phyloP scores from a whole-genome alignment of 2,329 filamentous ascomycete species.

The Penicillium sp. region DNA sequence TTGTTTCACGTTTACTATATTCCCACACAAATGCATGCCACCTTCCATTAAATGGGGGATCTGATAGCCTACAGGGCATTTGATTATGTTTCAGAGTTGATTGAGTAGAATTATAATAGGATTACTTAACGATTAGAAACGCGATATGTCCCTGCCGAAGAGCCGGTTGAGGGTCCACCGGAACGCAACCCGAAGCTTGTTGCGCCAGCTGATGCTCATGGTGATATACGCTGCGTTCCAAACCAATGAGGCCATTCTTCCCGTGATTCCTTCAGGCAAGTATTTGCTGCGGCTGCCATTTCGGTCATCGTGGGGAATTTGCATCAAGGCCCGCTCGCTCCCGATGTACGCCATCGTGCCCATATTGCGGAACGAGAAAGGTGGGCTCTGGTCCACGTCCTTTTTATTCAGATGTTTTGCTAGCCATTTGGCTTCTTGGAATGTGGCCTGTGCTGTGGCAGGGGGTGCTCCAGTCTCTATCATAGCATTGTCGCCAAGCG shows the following conservation, averaged over 20 bases:
- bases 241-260: slow-evolving; percentile 42
- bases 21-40: background rate
- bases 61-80: background rate
- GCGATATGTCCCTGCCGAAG: slow-evolving; percentile 47
- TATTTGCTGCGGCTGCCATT: slow-evolving; percentile 24
- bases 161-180: slow-evolving; percentile 45
- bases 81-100: background rate
- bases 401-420: slow-evolving; percentile 55
- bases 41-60: background rate
- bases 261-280: slow-evolving; percentile 40
- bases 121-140: slow-evolving; percentile 31
- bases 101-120: background rate
- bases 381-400: slow-evolving; percentile 34
- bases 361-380: slow-evolving; percentile 59
- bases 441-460: slow-evolving; percentile 61
- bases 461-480: slow-evolving; percentile 54
- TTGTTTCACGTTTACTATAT: background rate
- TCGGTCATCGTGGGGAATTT: slow-evolving; percentile 41
- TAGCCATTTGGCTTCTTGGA: slow-evolving; percentile 61
- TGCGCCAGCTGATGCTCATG: slow-evolving; percentile 51
- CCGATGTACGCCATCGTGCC: slow-evolving; percentile 63
- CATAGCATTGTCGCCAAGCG: slow-evolving; percentile 59
- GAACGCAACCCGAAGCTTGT: slow-evolving; percentile 42
- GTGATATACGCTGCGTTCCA: slow-evolving; percentile 49
- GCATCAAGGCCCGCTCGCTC: slow-evolving; percentile 58